Percentiles rank a stretch among this genome's conserved stretches.
phyloP scores from a whole-genome alignment of 768 basidiomycete species.

The Suillus paluster region DNA sequence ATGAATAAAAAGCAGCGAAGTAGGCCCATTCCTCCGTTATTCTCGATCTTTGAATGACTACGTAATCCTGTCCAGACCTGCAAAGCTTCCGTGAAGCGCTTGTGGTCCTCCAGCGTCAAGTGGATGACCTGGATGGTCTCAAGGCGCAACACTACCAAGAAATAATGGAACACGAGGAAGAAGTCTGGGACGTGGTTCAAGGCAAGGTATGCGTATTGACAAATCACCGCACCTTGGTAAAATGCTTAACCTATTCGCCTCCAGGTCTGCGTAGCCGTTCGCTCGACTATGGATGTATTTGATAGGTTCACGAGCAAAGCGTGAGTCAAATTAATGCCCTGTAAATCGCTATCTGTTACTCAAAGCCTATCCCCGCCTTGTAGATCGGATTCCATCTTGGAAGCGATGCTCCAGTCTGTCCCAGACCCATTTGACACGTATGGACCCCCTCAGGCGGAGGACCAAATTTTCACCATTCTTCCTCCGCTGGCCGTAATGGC shows the following conservation, averaged over 20 bases:
- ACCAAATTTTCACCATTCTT: constrained; percentile 92
- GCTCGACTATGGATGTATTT: constrained; percentile 91
- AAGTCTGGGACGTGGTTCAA: constrained; percentile 94
- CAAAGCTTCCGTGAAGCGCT: constrained; percentile 88
- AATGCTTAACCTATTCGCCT: constrained; percentile 19
- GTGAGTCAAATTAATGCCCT: constrained; percentile 48
- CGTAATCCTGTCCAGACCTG: constrained; percentile 59
- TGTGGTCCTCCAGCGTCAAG: constrained; percentile 79
- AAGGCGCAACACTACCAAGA: constrained; percentile 87
- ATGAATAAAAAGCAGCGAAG: constrained; percentile 87
- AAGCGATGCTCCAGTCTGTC: constrained; percentile 86
- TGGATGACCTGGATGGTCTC: constrained; percentile 88
- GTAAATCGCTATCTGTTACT: constrained; percentile 13
- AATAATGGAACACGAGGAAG: constrained; percentile 90
- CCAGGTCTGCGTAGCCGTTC: constrained; percentile 80
- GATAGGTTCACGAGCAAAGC: constrained; percentile 86
- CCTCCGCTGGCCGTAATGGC: constrained; percentile 82
- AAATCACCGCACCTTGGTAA: constrained; percentile 4
- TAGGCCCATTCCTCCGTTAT: constrained; percentile 43
- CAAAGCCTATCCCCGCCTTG: constrained; percentile 17
- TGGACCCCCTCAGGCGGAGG: constrained; percentile 84
- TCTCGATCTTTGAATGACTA: constrained; percentile 11
- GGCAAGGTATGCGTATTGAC: constrained; percentile 58
- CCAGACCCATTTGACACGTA: constrained; percentile 95
- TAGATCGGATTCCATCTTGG: constrained; percentile 87